These are phyloP conservation scores for Boechera stricta DNA, from an alignment of 345 rosid species.

Conservation along the genomic window DNA sequence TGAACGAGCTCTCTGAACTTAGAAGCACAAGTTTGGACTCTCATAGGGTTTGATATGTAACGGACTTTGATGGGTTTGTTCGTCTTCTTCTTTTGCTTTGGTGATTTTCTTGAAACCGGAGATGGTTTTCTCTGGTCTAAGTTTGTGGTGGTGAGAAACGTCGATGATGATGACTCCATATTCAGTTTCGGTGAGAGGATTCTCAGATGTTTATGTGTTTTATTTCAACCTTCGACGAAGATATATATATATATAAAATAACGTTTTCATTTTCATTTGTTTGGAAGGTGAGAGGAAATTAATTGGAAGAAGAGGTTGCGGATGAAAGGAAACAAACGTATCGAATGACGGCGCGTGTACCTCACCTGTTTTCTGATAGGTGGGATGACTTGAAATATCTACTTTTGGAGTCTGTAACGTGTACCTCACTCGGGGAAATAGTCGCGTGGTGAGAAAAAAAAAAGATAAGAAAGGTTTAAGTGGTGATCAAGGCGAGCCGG, in stretches of 20 bases:
- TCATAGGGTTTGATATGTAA: constrained; percentile 85
- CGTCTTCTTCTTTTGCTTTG: constrained; percentile 41
- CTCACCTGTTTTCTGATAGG: constrained; percentile 19
- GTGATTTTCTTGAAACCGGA: constrained; percentile 22
- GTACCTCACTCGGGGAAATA: background rate
- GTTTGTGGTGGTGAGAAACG: constrained; percentile 32
- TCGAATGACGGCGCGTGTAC: constrained; percentile 29
- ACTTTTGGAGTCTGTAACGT: background rate
- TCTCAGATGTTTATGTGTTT: background rate
- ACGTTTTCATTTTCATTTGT: background rate
- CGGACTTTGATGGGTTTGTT: constrained; percentile 63
- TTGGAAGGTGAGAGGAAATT: constrained; percentile 40
- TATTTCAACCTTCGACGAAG: background rate
- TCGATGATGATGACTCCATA: constrained; percentile 43
- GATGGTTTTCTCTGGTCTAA: constrained; percentile 23
- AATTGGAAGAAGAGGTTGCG: constrained; percentile 25
- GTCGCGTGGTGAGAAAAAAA: constrained; percentile 5
- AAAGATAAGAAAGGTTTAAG: background rate
- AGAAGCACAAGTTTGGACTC: constrained; percentile 69
- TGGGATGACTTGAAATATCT: constrained; percentile 1
- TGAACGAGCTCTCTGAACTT: constrained; percentile 81
- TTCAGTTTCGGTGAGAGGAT: constrained; percentile 5
- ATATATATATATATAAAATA: background rate
- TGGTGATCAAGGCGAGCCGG: constrained; percentile 32
- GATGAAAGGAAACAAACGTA: background rate